phyloP scores from a whole-genome alignment of 108 stramenopile species.

The Skeletonema grethae region DNA sequence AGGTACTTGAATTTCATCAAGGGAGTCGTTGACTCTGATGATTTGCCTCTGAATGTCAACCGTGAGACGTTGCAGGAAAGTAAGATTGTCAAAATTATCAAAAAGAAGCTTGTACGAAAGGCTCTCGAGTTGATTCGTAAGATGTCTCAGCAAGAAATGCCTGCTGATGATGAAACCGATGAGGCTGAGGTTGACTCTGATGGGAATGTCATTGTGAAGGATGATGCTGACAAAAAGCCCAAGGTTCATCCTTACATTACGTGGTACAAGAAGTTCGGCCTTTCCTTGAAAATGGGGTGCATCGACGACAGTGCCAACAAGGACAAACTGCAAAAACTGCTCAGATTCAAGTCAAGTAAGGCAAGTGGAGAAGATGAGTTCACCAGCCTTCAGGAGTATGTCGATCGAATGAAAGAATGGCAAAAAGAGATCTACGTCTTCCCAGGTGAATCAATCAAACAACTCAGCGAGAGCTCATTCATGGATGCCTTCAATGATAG shows the following conservation, averaged over 20 bases:
- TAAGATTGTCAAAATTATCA: slow-evolving; percentile 97
- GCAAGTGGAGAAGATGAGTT: slow-evolving; percentile 72
- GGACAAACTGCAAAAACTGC: slow-evolving; percentile 90
- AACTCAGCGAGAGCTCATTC: slow-evolving; percentile 90
- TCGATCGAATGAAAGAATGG: slow-evolving; percentile 97
- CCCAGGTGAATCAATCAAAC: slow-evolving; percentile 87
- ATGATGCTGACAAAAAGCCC: slow-evolving; percentile 55
- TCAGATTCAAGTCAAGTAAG: slow-evolving; percentile 93
- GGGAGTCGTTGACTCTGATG: slow-evolving; percentile 99
- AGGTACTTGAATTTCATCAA: slow-evolving; percentile 93
- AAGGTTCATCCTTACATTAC: slow-evolving; percentile 81
- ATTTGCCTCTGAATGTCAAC: slow-evolving; percentile 99
- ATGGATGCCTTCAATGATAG: slow-evolving; percentile 89
- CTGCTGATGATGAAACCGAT: slow-evolving; percentile 52
- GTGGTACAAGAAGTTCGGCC: slow-evolving; percentile 95
- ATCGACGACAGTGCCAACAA: slow-evolving; percentile 97
- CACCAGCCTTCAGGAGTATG: slow-evolving; percentile 89
- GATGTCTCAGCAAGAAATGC: slow-evolving; percentile 61
- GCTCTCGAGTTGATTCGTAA: slow-evolving; percentile 93
- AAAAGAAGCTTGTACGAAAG: slow-evolving; percentile 99
- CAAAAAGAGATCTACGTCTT: slow-evolving; percentile 97
- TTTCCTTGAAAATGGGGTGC: slow-evolving; percentile 95
- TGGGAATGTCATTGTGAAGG: slow-evolving; percentile 56
- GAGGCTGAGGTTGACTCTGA: slow-evolving; percentile 67
- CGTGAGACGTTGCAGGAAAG: slow-evolving; percentile 98